Percentiles rank a stretch among this genome's conserved stretches.
These are phyloP conservation scores for Acarospora socialis DNA, from an alignment of 2,329 filamentous ascomycete genomes.

Conservation along the genomic window DNA sequence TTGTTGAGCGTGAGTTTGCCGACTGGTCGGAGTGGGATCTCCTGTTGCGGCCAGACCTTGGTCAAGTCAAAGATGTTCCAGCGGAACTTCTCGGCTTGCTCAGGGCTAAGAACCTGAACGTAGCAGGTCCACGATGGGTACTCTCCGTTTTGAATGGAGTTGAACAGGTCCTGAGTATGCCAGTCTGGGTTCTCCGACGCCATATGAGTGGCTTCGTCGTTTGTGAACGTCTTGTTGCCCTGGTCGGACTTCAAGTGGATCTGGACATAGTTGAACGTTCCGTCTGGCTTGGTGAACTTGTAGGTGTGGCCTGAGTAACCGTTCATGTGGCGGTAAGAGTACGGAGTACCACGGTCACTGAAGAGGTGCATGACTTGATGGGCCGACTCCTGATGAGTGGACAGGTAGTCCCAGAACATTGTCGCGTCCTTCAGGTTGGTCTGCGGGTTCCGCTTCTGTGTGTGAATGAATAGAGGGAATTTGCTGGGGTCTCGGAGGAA, in stretches of 20 bases:
- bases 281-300: constrained; percentile 52
- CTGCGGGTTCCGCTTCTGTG: constrained; percentile 58
- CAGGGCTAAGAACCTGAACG: constrained; percentile 48
- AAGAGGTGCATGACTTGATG: constrained; percentile 54
- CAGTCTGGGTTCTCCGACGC: constrained; percentile 47
- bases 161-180: constrained; percentile 49
- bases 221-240: constrained; percentile 45
- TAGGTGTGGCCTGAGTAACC: constrained; percentile 54
- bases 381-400: constrained; percentile 46
- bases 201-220: constrained; percentile 41
- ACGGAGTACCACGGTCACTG: constrained; percentile 51
- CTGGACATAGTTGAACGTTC: constrained; percentile 51
- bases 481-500: constrained; percentile 49
- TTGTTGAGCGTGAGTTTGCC: constrained; percentile 50
- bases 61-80: constrained; percentile 55
- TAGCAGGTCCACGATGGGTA: constrained; percentile 50
- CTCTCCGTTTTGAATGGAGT: constrained; percentile 47
- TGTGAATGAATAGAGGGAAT: constrained; percentile 60
- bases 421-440: constrained; percentile 56
- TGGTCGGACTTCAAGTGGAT: constrained; percentile 50
- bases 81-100: constrained; percentile 45
- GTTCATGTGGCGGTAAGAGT: constrained; percentile 52
- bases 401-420: constrained; percentile 54
- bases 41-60: constrained; percentile 51
- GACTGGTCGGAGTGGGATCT: constrained; percentile 47